Percentiles rank a stretch among this genome's conserved stretches.
These are phyloP conservation scores for Claviceps spartinae DNA, from an alignment of 2,329 filamentous ascomycete genomes.

Conservation along the genomic window DNA sequence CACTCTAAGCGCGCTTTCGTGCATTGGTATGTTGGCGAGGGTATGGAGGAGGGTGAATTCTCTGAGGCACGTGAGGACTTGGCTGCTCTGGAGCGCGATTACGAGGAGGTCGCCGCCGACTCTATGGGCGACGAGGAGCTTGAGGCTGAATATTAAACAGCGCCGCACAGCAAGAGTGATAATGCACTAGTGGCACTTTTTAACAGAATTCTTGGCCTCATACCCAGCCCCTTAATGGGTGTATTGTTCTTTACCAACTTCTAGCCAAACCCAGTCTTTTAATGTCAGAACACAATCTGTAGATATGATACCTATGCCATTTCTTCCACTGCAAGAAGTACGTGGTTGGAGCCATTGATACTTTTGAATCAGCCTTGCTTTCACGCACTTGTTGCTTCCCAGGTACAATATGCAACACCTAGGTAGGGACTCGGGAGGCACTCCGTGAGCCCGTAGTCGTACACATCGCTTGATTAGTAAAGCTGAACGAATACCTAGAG, in stretches of 20 bases:
- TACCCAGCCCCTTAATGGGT: conserved; percentile 15
- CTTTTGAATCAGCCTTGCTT: no score
- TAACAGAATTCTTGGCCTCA: conserved; percentile 13
- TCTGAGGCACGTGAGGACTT: conserved; percentile 97
- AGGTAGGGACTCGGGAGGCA: no score
- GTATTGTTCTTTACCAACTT: conserved; percentile 26
- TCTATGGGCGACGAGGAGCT: conserved; percentile 76
- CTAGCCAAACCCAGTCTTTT: conserved; percentile 22
- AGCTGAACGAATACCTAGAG: background rate
- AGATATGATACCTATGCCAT: conserved; percentile 9
- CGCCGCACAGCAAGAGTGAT: conserved; percentile 3
- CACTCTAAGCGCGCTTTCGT: conserved; percentile 99
- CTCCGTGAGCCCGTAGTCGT: no score
- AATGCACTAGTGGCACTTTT: conserved; percentile 7
- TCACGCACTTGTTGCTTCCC: background rate
- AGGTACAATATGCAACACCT: background rate
- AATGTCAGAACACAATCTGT: conserved; percentile 22
- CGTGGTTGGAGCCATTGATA: background rate
- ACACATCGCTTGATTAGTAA: background rate
- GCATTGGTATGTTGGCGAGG: conserved; percentile 99
- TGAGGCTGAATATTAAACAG: conserved; percentile 77
- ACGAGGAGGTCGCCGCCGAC: conserved; percentile 96
- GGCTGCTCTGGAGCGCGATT: conserved; percentile 93
- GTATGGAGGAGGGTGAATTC: conserved; percentile 99
- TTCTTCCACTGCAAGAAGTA: background rate